phyloP scores from a whole-genome alignment of 257 asterid genomes.

The Solanum paucissectum region DNA sequence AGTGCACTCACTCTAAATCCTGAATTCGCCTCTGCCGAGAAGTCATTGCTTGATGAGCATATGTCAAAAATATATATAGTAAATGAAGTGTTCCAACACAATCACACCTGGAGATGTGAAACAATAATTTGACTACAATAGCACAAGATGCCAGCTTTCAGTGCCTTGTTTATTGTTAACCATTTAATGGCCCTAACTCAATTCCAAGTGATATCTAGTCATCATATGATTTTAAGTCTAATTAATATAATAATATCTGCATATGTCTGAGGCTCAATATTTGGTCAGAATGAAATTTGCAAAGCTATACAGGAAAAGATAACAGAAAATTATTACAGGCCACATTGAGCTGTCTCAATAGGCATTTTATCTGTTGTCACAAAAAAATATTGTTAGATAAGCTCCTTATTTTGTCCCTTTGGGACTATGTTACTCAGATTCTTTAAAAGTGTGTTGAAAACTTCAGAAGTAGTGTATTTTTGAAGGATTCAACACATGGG shows the following conservation, averaged over 20 bases:
- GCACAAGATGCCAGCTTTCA: not conserved
- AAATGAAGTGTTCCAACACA: not conserved
- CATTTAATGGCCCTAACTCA: not conserved
- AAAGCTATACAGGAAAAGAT: not conserved
- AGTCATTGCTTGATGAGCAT: not conserved
- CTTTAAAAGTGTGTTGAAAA: not conserved
- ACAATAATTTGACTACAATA: not conserved
- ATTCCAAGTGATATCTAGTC: not conserved
- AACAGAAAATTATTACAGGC: not conserved
- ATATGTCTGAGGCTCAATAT: not conserved
- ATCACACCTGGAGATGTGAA: not conserved
- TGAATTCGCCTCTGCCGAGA: not conserved
- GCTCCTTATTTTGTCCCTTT: not conserved
- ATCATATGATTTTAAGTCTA: not conserved
- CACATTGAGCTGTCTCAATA: not conserved
- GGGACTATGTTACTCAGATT: not conserved
- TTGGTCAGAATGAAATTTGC: not conserved
- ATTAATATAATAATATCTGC: not conserved
- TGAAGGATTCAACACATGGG: not conserved
- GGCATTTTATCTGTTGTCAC: not conserved
- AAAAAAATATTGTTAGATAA: not conserved
- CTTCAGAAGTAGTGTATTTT: not conserved
- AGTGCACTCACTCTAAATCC: not conserved
- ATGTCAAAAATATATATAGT: not conserved
- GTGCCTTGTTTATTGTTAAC: not conserved